A percentile compares a stretch with the other conserved stretches of the same genome.
phyloP scores from a whole-genome alignment of 306 rosid species.

The Delonix regia region DNA sequence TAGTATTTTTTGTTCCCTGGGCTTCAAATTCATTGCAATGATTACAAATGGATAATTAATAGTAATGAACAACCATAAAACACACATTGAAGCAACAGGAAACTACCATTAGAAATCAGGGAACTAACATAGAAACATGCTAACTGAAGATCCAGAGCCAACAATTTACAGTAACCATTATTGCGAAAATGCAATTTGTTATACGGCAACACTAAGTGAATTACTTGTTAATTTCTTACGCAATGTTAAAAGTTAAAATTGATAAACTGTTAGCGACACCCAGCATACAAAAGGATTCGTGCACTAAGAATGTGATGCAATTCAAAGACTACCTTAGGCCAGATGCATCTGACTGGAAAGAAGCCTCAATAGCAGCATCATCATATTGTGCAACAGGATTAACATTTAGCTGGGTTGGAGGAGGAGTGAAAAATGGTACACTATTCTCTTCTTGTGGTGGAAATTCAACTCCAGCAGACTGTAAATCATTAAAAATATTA shows the following conservation, averaged over 20 bases:
- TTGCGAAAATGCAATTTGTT: constrained; percentile 19
- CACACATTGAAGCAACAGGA: constrained; percentile 4
- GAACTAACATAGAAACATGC: not conserved
- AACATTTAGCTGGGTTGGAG: constrained; percentile 79
- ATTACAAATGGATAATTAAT: not conserved
- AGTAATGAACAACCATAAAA: not conserved
- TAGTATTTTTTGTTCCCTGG: not conserved
- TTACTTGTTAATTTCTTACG: constrained; percentile 22
- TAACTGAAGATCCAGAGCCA: not conserved
- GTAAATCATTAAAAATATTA: constrained; percentile 34
- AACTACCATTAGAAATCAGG: constrained; percentile 21
- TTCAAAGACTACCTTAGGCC: constrained; percentile 72
- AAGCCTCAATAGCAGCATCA: constrained; percentile 82
- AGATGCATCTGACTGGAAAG: constrained; percentile 87
- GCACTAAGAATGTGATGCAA: not conserved
- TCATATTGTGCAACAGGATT: constrained; percentile 53
- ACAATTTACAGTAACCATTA: constrained; percentile 13
- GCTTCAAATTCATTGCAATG: not conserved
- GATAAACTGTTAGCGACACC: constrained; percentile 3
- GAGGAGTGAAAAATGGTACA: constrained; percentile 91
- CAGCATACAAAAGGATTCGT: constrained; percentile 26
- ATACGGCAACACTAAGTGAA: constrained; percentile 11
- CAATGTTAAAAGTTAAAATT: not conserved
- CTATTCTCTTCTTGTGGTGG: constrained; percentile 83
- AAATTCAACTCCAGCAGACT: constrained; percentile 94